Percentiles rank a stretch among this genome's conserved stretches.
phyloP scores from a whole-genome alignment of 768 basidiomycete species.

The Tulasnella sp. region DNA sequence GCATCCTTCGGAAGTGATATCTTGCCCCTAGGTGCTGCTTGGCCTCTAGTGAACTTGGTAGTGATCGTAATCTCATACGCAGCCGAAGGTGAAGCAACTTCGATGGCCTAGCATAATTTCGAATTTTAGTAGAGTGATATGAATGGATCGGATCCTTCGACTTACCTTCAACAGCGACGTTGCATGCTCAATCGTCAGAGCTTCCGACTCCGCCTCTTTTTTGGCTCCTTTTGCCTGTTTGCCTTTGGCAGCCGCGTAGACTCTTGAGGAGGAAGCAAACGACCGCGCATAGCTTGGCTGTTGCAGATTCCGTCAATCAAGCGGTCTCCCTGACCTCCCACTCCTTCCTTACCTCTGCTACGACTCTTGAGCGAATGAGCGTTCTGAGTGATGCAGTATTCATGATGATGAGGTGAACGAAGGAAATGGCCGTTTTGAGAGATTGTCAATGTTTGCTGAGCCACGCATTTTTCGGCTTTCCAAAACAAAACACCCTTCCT shows the following conservation, averaged over 20 bases:
- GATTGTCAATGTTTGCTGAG: not conserved
- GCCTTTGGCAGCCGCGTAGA: not conserved
- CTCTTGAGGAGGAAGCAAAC: not conserved
- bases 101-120: conserved; percentile 54
- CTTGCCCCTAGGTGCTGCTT: conserved; percentile 82
- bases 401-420: not conserved
- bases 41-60: conserved; percentile 68
- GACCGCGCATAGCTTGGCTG: not conserved
- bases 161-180: conserved; percentile 25
- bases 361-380: not conserved
- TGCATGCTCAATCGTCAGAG: conserved; percentile 30
- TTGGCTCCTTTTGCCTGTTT: conserved; percentile 12
- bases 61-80: conserved; percentile 76
- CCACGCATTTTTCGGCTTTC: not conserved
- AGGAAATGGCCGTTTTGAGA: not conserved
- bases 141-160: not conserved
- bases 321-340: not conserved
- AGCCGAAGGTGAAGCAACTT: conserved; percentile 65
- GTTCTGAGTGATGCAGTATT: not conserved
- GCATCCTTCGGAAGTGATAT: conserved; percentile 71
- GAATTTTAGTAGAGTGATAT: not conserved
- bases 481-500: not conserved
- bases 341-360: not conserved
- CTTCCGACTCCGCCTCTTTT: conserved; percentile 27
- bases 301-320: not conserved